Base-by-base conservation (phyloP, 495 filamentous ascomycete species). In the Penicillium cataractarum region DNA sequence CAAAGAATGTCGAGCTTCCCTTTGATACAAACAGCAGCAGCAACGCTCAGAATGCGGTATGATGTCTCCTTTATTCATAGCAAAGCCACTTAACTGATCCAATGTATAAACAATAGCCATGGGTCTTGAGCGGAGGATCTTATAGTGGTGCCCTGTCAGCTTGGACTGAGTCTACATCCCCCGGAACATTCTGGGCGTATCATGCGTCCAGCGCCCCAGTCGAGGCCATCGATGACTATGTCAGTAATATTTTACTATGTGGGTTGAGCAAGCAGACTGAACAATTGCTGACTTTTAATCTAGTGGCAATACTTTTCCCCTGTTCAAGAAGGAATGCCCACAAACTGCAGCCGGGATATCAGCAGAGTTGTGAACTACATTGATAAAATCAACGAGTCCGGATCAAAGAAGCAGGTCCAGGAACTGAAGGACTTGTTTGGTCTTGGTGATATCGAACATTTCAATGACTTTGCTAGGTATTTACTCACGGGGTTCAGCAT, bases 181-280 rank as follows among this genome's bases (percentile, higher is more conserved):
- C 87, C 1, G 87, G 86, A 9, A 88, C 86, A 0, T 87, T 88
- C 71, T 90, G 86, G 86, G 87, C 87, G 2, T 89, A 88, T 62
- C 83, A 87, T 63, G 81, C 84, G 26, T 85, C 84, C 29, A 86
- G 83, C 64, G 87, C 83, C 2, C 83, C 85, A 5, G 87, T 90
- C 1, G 78, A 90, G 66, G 81, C 86, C 4, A 81, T 90, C 27
- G 79, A 80, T 6, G 78, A 89, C 61, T 90, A 85, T 62, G 74
- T 76, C 32, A 55, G 71, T 57, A 44, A 44, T 6, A 39, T 10
- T 46, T 1, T 24, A 24, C n/a, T 6, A n/a, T n/a, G n/a, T n/a
- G n/a, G 48, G 3, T 15, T 21, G 1, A 32, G 6, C n/a, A 6
- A 17, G 26, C 8, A 13, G 13, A 32, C 3, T 42, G 0, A 8